A percentile compares a stretch with the other conserved stretches of the same genome.
Evolutionary conservation across 2,329 filamentous ascomycete species (phyloP).

Genomic region (Ophioceras dolichostomum): DNA sequence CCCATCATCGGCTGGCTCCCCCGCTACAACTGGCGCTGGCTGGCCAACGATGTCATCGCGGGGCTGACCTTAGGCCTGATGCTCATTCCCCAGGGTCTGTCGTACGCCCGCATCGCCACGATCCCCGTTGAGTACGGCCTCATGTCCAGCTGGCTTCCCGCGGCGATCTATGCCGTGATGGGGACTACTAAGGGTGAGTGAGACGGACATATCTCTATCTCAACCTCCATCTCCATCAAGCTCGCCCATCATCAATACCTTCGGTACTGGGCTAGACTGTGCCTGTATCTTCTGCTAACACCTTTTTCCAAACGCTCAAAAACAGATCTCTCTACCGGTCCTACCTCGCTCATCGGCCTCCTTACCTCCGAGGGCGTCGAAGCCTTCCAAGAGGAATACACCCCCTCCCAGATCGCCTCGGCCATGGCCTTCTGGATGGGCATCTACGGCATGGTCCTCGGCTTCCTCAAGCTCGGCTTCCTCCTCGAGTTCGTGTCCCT

Average conservation of each 20-base stretch:
- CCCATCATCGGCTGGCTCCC: slow-evolving; percentile 53
- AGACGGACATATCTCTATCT: not conserved
- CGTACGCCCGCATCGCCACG: slow-evolving; percentile 49
- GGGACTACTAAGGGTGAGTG: slow-evolving; percentile 46
- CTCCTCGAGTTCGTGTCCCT: slow-evolving; percentile 54
- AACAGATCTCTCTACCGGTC: slow-evolving; percentile 47
- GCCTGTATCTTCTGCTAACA: no score
- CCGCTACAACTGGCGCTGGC: slow-evolving; percentile 46
- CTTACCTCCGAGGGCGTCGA: slow-evolving; percentile 48
- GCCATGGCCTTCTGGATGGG: slow-evolving; percentile 53
- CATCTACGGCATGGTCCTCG: slow-evolving; percentile 44
- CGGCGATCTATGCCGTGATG: slow-evolving; percentile 44
- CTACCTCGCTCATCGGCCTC: slow-evolving; percentile 52
- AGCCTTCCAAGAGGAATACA: slow-evolving; percentile 37
- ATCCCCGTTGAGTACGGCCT: slow-evolving; percentile 49
- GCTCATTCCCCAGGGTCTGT: slow-evolving; percentile 49
- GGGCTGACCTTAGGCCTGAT: slow-evolving; percentile 48
- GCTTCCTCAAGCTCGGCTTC: slow-evolving; percentile 51
- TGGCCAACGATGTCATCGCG: slow-evolving; percentile 48
- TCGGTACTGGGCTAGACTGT: no score
- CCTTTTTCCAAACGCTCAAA: slow-evolving; percentile 3
- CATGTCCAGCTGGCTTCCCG: slow-evolving; percentile 47
- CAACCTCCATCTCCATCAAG: no score
- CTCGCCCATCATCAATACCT: no score
- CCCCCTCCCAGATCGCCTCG: slow-evolving; percentile 42